Base-by-base conservation (phyloP, 768 basidiomycete species). In the Stropharia rugosoannulata region DNA sequence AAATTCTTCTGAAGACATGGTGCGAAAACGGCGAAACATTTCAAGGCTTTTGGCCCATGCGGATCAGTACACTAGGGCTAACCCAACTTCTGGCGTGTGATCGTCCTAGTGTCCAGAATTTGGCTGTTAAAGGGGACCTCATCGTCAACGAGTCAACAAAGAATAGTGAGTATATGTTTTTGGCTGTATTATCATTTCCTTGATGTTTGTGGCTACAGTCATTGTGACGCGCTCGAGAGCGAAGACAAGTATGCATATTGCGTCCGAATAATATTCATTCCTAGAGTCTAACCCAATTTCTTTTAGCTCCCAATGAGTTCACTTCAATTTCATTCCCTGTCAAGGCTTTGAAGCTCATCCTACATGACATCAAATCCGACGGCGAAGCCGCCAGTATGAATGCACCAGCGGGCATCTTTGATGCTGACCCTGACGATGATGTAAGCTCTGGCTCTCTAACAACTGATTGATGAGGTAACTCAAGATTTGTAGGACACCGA, bases 171-270 rank as follows among this genome's bases (percentile, higher is more conserved):
- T 71, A n/a, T 19, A 48, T 41, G 37, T n/a, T 27, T 59, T 57
- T 52, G 50, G 49, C 45, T 52, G 58, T 49, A 18, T 55, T 54
- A 49, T 40, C 45, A 44, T 42, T 54, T 54, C 52, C 35, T 63
- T 70, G 57, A 67, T 66, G 60, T 61, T 59, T 66, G 63, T 63
- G 55, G 54, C 51, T 55, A 58, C 67, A 96, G 94, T 93, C 64
- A 98, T 98, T 70, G 93, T 98, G 91, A 98, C 97, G 46, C 85
- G 97, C 58, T 96, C 96, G 32, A 81, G 85, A 64, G 92, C 97
- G 49, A 91, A 86, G 75, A 80, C 78, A 61, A 89, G 95, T 97
- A 56, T 49, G 59, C 55, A 41, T 15, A 48, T 12, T 44, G 51
- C 52, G 69, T 70, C 56, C 66, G 58, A 50, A 53, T 57, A 46